Base-by-base conservation (phyloP, 2,329 filamentous ascomycete genomes). In the Arthrinium puccinioides region DNA sequence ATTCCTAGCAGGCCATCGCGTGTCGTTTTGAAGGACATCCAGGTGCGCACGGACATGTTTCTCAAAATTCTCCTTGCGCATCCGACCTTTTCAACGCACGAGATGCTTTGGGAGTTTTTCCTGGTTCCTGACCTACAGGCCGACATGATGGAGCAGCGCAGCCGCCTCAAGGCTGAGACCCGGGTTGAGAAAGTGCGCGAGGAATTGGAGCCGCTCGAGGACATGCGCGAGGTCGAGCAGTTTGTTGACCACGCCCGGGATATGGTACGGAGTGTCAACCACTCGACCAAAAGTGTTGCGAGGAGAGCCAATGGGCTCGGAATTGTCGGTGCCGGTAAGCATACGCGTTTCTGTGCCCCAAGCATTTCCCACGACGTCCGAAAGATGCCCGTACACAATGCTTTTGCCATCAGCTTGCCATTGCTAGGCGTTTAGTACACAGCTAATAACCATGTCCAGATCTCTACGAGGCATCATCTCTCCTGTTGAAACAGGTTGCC, bases 21-120 rank as follows among this genome's bases (percentile, higher is more conserved):
- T 32, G 81, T 89, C 0, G 76, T 95, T 5, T 66, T 98, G 26
- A 83, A 88, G 45, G 88, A 97, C 50, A 83, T 89, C 36, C 94
- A 98, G 56, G 67, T 87, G 30, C 79, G 84, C 13, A 78, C 95
- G 15, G 87, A 98, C 60, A 83, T 79, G 48, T 96, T 97, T 51
- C 66, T 98, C 49, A 87, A 86, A 47, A 87, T 88, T 14, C 73
- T 98, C 45, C 72, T 98, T 19, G 72, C 77, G 8, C 92, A 98
- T 54, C 84, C 90, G 4, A 97, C 92, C 0, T 96, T 98, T 55
- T 77, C 87, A 1, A 95, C 87, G 1, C 94, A 98, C 54, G 92
- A 98, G 64, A 87, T 97, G 74, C 73, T 98, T 3, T 98, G 92
- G 94, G 92, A 98, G 52, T 98, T 98, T 63, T 95, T 98, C 61